These are phyloP conservation scores for Chenopodium quinoa DNA, from an alignment of 148 eudicot genomes.

Conservation along the genomic window DNA sequence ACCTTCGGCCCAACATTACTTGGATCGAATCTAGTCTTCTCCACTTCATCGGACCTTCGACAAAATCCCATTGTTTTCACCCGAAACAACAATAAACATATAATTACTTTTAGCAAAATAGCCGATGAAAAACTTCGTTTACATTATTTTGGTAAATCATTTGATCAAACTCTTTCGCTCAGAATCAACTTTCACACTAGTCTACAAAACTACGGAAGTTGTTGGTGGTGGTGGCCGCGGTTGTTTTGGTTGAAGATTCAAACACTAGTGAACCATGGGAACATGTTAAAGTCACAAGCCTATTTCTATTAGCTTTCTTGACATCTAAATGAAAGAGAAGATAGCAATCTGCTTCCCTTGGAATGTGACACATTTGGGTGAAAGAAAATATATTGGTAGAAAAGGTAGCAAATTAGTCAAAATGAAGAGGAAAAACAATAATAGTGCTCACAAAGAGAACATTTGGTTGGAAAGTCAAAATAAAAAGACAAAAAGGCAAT, in stretches of 20 bases:
- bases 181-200: neutral
- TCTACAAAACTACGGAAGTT: neutral
- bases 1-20: too few species aligned
- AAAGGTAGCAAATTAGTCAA: conserved; percentile 25
- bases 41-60: too few species aligned
- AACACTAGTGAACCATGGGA: neutral
- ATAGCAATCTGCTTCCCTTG: conserved; percentile 9
- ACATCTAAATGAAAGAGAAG: conserved; percentile 7
- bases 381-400: conserved; percentile 1
- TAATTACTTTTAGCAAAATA: neutral
- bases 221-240: neutral
- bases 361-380: conserved; percentile 10
- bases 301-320: conserved; percentile 1
- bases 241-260: neutral
- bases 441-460: neutral
- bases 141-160: neutral
- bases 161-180: neutral
- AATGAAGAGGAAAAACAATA: neutral
- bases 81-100: neutral
- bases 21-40: too few species aligned
- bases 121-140: neutral
- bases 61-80: too few species aligned
- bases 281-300: conserved; percentile 11
- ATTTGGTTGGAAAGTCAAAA: conserved; percentile 17
- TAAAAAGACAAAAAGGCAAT: conserved; percentile 32